A percentile compares a stretch with the other conserved stretches of the same genome.
Evolutionary conservation across 371 early-diverging fungal species (phyloP).

Genomic region (Dentiscutata heterogama): DNA sequence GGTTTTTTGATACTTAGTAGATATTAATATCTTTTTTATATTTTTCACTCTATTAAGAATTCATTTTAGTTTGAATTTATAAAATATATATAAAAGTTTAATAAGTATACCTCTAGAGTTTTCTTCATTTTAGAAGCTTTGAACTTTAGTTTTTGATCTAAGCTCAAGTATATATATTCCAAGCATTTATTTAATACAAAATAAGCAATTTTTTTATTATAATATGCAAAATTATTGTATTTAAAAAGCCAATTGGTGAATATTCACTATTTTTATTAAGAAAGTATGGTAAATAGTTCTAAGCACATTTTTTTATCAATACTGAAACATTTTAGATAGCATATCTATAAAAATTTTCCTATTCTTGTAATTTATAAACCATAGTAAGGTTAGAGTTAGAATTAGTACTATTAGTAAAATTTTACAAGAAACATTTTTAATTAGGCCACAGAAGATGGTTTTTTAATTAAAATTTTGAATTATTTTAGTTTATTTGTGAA

Average conservation of each 20-base stretch:
- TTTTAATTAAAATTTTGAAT: no score
- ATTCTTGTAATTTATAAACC: no score
- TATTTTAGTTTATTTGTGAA: no score
- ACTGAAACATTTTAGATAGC: no score
- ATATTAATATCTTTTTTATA: conserved; percentile 9
- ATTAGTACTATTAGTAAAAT: no score
- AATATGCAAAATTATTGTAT: background rate
- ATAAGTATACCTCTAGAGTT: conserved; percentile 13
- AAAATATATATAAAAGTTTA: background rate
- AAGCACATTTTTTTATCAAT: no score
- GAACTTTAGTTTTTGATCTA: background rate
- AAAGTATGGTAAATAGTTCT: conserved; percentile 16
- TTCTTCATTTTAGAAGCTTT: conserved; percentile 5
- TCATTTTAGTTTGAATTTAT: background rate
- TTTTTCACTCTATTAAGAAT: background rate
- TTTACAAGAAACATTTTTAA: no score
- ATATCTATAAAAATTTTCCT: no score
- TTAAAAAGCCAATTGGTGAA: conserved; percentile 21
- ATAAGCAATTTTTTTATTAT: background rate
- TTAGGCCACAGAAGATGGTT: no score
- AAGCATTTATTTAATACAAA: conserved; percentile 1
- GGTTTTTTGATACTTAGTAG: background rate
- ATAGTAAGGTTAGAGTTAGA: no score
- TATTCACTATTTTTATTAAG: background rate
- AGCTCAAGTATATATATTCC: conserved; percentile 2